Conservation (phyloP, 108 stramenopile genomes). For the Fistulifera pelliculosa region DNA sequence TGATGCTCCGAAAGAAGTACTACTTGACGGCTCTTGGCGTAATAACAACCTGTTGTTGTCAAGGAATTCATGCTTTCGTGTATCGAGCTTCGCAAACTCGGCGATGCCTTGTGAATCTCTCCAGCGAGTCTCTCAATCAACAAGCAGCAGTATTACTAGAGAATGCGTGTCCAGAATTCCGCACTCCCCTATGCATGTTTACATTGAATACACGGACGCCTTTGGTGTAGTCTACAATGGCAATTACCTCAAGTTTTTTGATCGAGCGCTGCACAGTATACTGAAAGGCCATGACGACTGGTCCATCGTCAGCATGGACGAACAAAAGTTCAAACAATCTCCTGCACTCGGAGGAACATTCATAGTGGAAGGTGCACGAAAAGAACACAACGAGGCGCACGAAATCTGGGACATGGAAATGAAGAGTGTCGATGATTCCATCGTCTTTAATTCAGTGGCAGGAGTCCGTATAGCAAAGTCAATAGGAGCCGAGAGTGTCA, state of each 20-base stretch:
- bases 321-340: slow-evolving; percentile 52
- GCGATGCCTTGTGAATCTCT: too few species aligned
- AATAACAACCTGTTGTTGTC: too few species aligned
- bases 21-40: too few species aligned
- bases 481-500: too few species aligned
- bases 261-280: slow-evolving; percentile 39
- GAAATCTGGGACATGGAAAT: slow-evolving; percentile 54
- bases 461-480: slow-evolving; percentile 19
- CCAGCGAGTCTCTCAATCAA: too few species aligned
- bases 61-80: too few species aligned
- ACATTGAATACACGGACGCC: slow-evolving; percentile 74
- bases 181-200: slow-evolving; percentile 29
- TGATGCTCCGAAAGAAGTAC: too few species aligned
- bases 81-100: too few species aligned
- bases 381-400: slow-evolving; percentile 6
- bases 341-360: slow-evolving; percentile 45
- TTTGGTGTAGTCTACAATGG: slow-evolving; percentile 70
- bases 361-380: slow-evolving; percentile 33
- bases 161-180: too few species aligned
- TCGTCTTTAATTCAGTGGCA: slow-evolving; percentile 37
- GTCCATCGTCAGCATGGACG: slow-evolving; percentile 33
- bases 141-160: too few species aligned
- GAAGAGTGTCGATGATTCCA: slow-evolving; percentile 12
- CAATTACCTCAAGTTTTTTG: slow-evolving; percentile 57
- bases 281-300: slow-evolving; percentile 14